Percentiles rank a stretch among this genome's conserved stretches.
These are phyloP conservation scores for Naganishia vaughanmartiniae DNA, from an alignment of 768 basidiomycete species.

Conservation along the genomic window DNA sequence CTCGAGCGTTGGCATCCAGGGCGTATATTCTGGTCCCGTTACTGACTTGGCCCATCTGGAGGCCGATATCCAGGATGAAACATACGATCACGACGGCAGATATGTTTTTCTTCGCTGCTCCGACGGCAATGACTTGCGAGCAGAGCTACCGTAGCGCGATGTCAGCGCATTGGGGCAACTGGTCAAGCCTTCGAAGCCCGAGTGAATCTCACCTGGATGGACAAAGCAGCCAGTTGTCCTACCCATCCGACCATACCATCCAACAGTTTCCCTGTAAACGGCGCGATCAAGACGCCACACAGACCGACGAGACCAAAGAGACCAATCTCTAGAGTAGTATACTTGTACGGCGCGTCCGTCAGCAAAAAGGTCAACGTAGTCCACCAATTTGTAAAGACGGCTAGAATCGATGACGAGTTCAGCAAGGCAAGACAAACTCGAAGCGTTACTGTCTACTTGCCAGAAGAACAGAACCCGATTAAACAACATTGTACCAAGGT, in stretches of 20 bases:
- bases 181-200: neutral
- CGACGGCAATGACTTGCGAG: slow-evolving; percentile 66
- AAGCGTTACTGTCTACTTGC: slow-evolving; percentile 27
- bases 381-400: slow-evolving; percentile 42
- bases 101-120: slow-evolving; percentile 67
- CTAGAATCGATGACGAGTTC: neutral
- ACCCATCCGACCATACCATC: slow-evolving; percentile 76
- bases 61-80: slow-evolving; percentile 66
- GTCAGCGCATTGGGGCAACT: neutral
- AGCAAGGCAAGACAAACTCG: neutral
- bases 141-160: slow-evolving; percentile 52
- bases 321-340: slow-evolving; percentile 63
- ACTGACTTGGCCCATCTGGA: slow-evolving; percentile 72
- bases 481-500: slow-evolving; percentile 65
- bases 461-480: slow-evolving; percentile 63
- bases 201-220: slow-evolving; percentile 35
- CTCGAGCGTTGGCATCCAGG: slow-evolving; percentile 57
- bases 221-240: slow-evolving; percentile 62
- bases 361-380: slow-evolving; percentile 69
- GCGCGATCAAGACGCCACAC: slow-evolving; percentile 63
- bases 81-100: slow-evolving; percentile 68
- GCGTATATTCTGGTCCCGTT: slow-evolving; percentile 62
- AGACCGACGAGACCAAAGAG: slow-evolving; percentile 71
- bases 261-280: slow-evolving; percentile 66
- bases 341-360: slow-evolving; percentile 67